A percentile compares a stretch with the other conserved stretches of the same genome.
Conservation (phyloP, 768 basidiomycete species). For the Chalciporus pseudorubinellus region DNA sequence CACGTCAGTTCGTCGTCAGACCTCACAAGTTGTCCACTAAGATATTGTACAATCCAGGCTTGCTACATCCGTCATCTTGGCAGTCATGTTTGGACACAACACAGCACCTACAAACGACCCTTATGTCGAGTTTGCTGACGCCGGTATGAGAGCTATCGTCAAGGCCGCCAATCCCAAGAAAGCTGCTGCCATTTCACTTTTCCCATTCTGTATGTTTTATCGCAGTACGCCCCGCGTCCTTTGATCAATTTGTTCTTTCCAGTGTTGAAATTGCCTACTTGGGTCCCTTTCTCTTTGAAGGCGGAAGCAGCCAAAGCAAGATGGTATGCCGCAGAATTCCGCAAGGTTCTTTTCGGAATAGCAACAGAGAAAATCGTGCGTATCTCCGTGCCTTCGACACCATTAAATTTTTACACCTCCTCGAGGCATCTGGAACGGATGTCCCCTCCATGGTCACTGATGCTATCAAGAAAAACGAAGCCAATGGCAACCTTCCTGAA, state of each 20-base stretch:
- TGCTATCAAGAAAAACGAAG: conserved; percentile 19
- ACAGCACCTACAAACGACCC: conserved; percentile 18
- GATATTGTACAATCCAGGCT: conserved; percentile 15
- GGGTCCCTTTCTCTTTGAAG: conserved; percentile 26
- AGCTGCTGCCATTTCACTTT: conserved; percentile 20
- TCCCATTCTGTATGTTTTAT: conserved; percentile 28
- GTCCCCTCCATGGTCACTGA: conserved; percentile 22
- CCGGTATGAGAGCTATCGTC: conserved; percentile 14
- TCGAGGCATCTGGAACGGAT: conserved; percentile 16
- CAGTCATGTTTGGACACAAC: conserved; percentile 28
- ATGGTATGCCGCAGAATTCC: conserved; percentile 18
- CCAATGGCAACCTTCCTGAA: conserved; percentile 16
- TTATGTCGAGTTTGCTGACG: conserved; percentile 18
- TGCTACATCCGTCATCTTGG: conserved; percentile 26
- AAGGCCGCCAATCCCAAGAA: conserved; percentile 18
- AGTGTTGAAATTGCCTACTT: conserved; percentile 26
- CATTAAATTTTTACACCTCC: not conserved
- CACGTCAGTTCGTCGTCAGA: conserved; percentile 16
- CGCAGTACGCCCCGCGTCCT: not conserved
- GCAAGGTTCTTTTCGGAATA: conserved; percentile 21
- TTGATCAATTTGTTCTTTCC: not conserved
- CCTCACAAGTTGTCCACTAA: not conserved
- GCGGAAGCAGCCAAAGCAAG: conserved; percentile 16
- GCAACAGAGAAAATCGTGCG: conserved; percentile 22
- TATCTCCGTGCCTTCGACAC: not conserved